phyloP scores from a whole-genome alignment of 2,329 filamentous ascomycete genomes.

The Rhexocercosporidium sp. region DNA sequence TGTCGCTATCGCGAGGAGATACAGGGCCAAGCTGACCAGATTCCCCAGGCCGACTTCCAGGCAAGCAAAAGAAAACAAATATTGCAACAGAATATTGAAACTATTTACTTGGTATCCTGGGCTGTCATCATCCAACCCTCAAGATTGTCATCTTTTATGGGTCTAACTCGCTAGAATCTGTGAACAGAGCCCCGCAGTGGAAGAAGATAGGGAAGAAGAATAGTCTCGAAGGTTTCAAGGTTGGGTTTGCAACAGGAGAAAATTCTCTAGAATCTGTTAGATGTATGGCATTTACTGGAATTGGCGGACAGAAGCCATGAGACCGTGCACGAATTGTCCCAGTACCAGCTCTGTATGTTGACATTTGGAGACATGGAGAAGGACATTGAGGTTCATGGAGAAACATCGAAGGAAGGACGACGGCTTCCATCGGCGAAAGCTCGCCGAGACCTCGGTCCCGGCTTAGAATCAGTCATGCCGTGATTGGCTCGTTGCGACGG shows the following conservation, averaged over 20 bases:
- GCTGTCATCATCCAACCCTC: neutral
- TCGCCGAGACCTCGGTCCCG: neutral
- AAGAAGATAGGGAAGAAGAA: too few relatives aligned
- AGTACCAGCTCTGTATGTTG: too few relatives aligned
- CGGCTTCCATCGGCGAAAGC: neutral
- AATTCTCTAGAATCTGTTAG: neutral
- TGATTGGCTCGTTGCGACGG: constrained; percentile 25
- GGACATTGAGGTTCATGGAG: neutral
- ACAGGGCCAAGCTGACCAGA: neutral
- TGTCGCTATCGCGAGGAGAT: neutral
- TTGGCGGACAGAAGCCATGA: too few relatives aligned
- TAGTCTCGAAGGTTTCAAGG: too few relatives aligned
- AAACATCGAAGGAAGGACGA: neutral
- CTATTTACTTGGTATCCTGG: neutral
- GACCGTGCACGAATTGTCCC: neutral
- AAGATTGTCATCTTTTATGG: neutral
- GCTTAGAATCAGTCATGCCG: constrained; percentile 17
- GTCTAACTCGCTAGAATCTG: neutral
- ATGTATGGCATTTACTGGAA: neutral
- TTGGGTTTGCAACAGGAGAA: neutral
- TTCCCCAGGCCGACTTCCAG: neutral
- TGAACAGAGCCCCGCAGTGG: too few relatives aligned
- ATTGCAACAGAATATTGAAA: neutral
- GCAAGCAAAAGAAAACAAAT: neutral
- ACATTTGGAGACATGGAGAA: neutral